A percentile compares a stretch with the other conserved stretches of the same genome.
Conservation (phyloP, 805 yeast genomes). For the Aciculoconidium aculeatum region DNA sequence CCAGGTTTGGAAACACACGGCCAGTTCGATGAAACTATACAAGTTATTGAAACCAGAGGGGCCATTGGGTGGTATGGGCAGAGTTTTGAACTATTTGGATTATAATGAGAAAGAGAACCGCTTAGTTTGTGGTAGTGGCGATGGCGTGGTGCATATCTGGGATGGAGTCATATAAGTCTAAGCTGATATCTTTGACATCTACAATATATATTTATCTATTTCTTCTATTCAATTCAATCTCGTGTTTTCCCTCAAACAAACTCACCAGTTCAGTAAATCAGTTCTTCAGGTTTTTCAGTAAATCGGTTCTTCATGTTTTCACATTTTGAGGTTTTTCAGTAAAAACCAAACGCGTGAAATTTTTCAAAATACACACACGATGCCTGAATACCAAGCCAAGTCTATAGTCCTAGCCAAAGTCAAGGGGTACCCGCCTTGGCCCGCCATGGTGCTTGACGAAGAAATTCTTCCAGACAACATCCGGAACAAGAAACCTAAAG, state of each 20-base stretch:
- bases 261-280: too few relatives aligned
- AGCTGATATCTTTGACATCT: too few relatives aligned
- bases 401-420: slow-evolving; percentile 60
- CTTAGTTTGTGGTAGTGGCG: slow-evolving; percentile 15
- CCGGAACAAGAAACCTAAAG: slow-evolving; percentile 44
- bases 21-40: slow-evolving; percentile 2
- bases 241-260: too few relatives aligned
- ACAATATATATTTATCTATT: too few relatives aligned
- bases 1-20: slow-evolving; percentile 9
- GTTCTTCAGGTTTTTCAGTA: too few relatives aligned
- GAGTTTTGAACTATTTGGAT: slow-evolving; percentile 3
- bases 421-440: slow-evolving; percentile 89
- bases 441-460: slow-evolving; percentile 70
- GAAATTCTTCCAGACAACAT: slow-evolving; percentile 56
- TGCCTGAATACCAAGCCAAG: too few relatives aligned
- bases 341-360: too few relatives aligned
- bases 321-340: too few relatives aligned
- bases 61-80: too few relatives aligned
- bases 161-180: slow-evolving; percentile 14
- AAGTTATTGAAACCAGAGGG: slow-evolving; percentile 1
- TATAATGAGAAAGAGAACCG: slow-evolving; percentile 9
- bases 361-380: too few relatives aligned
- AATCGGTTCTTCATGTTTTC: too few relatives aligned
- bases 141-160: slow-evolving; percentile 20
- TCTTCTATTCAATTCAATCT: too few relatives aligned